Evolutionary conservation across 164 flowering plant genomes (phyloP), one percentile per base, ranked within the genome.

Genomic region (Paratinospora sagittata): DNA sequence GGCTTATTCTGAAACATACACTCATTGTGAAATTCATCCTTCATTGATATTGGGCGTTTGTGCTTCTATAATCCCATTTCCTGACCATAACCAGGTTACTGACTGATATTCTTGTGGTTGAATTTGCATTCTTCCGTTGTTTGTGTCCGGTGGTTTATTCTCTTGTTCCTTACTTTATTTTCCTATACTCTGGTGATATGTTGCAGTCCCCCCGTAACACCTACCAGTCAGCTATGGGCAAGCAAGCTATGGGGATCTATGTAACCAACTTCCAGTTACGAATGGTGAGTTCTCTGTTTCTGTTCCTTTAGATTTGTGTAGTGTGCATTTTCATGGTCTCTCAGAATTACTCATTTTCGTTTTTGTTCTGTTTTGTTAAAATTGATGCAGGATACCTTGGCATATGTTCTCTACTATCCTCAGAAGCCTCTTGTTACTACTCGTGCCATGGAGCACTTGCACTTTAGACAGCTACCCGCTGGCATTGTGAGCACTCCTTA

Each of bases 201-300:
- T 23, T 78, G 71, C 80, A 96, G 99, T 96, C 98, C 11, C 99
- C 99, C 23, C 97, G 98, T 88, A 96, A 96, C 74, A 96, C 98
- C 2, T 93, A 93, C 77, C 98, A 96, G 79, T 96, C 99, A 37
- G 98, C 99, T 27, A 96, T 96, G 99, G 98, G 99, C 6, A 96
- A 96, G 81, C 98, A 96, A 83, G 98, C 98, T 52, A 93, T 93
- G 99, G 99, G 99, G 13, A 96, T 96, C 23, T 93, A 96, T 78
- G 99, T 96, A 73, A 96, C 99, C 70, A 96, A 93, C 69, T 96
- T 89, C 80, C 99, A 93, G 72, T 83, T 93, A 30, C 90, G 98
- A 72, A 96, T 96, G 99, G 99, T 94, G 78, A 21, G 72, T 52
- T 2, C n/a, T 27, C 14, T 17, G 30, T 37, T 63, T 66, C 49